Conservation (phyloP, 2,329 filamentous ascomycete species). For the Colletotrichum tamarilloi region DNA sequence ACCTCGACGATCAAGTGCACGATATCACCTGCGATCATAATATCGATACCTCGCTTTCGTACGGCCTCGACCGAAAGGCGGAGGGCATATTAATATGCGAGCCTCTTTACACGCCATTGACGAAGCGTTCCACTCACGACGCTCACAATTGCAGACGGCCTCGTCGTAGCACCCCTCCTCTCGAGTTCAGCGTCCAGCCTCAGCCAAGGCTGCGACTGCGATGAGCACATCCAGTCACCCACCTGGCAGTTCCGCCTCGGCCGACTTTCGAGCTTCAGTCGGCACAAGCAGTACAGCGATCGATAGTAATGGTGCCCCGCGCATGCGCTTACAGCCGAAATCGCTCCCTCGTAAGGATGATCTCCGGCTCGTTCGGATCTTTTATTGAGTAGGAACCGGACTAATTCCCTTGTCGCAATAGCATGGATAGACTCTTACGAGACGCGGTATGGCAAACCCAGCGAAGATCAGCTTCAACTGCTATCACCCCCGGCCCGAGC, state of each 20-base stretch:
- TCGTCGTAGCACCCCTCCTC: slow-evolving; percentile 16
- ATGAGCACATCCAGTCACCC: slow-evolving; percentile 35
- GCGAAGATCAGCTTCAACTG: slow-evolving; percentile 52
- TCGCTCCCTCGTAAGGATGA: slow-evolving; percentile 45
- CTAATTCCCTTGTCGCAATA: slow-evolving; percentile 40
- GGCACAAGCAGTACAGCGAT: slow-evolving; percentile 36
- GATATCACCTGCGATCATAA: slow-evolving; percentile 9
- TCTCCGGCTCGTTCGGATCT: not conserved
- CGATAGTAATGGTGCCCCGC: slow-evolving; percentile 27
- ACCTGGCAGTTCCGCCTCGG: slow-evolving; percentile 36
- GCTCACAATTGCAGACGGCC: slow-evolving; percentile 13
- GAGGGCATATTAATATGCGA: slow-evolving; percentile 35
- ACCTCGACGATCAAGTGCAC: not conserved
- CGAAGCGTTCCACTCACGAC: slow-evolving; percentile 28
- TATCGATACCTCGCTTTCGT: slow-evolving; percentile 19
- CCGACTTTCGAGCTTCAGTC: slow-evolving; percentile 34
- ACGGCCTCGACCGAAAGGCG: slow-evolving; percentile 20
- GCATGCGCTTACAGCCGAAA: slow-evolving; percentile 34
- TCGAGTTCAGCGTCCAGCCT: slow-evolving; percentile 1
- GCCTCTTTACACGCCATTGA: slow-evolving; percentile 22
- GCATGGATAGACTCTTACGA: slow-evolving; percentile 64
- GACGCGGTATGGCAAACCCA: slow-evolving; percentile 49
- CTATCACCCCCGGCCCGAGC: slow-evolving; percentile 52
- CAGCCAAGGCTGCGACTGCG: slow-evolving; percentile 26
- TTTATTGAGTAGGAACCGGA: not conserved